Percentiles rank a stretch among this genome's conserved stretches.
phyloP scores from a whole-genome alignment of 352 stramenopile species.

The Elongisporangium senticosum region DNA sequence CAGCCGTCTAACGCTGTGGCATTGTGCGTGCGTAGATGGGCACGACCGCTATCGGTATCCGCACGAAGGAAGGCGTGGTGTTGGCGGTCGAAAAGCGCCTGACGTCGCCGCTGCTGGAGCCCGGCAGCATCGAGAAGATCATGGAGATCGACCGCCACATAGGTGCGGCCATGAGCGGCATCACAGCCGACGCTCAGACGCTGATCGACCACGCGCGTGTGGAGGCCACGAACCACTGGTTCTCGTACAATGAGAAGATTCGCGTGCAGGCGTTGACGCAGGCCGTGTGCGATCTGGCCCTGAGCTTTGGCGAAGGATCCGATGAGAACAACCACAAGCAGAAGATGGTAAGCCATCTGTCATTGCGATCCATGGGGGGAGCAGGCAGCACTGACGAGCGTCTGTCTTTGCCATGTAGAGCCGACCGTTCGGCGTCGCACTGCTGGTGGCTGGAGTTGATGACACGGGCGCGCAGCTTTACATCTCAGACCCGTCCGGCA shows the following conservation, averaged over 20 bases:
- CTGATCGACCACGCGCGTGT: slow-evolving; percentile 99
- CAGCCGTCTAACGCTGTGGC: background rate
- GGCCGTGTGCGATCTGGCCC: slow-evolving; percentile 96
- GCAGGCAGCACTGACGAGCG: background rate
- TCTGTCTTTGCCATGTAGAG: slow-evolving; percentile 24
- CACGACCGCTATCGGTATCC: slow-evolving; percentile 97
- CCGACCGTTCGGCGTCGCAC: slow-evolving; percentile 97
- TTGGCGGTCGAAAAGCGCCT: slow-evolving; percentile 99
- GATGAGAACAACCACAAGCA: slow-evolving; percentile 94
- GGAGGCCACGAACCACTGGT: slow-evolving; percentile 98
- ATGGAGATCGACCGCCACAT: slow-evolving; percentile 99
- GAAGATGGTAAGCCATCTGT: slow-evolving; percentile 82
- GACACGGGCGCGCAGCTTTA: slow-evolving; percentile 93
- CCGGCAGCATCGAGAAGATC: slow-evolving; percentile 98
- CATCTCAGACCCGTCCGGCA: slow-evolving; percentile 97
- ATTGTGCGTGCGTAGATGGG: slow-evolving; percentile 73
- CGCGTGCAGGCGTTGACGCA: slow-evolving; percentile 97
- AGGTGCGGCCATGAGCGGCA: slow-evolving; percentile 96
- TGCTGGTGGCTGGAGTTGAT: slow-evolving; percentile 96
- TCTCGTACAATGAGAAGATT: slow-evolving; percentile 98
- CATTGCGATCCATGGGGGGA: background rate
- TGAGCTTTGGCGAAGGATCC: slow-evolving; percentile 93
- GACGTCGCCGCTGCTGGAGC: slow-evolving; percentile 95
- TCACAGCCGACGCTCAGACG: slow-evolving; percentile 98
- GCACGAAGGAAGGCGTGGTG: slow-evolving; percentile 97